Percentiles rank a stretch among this genome's conserved stretches.
These are phyloP conservation scores for Inga leiocalycina DNA, from an alignment of 306 rosid genomes.

Conservation along the genomic window DNA sequence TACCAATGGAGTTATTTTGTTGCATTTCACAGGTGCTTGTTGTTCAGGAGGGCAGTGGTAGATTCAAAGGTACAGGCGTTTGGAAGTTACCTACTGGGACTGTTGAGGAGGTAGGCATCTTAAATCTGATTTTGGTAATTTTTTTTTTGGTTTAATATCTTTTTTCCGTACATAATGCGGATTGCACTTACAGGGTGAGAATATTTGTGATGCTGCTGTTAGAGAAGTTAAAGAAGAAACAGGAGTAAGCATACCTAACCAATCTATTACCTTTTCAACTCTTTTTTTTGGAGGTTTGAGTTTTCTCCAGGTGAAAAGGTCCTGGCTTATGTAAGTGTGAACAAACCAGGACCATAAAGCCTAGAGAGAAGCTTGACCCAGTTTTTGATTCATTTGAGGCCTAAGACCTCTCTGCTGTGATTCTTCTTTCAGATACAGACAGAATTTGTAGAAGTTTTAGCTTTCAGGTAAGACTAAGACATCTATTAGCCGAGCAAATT, in stretches of 20 bases:
- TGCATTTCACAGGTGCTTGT: constrained; percentile 64
- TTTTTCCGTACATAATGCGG: background rate
- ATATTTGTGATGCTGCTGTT: constrained; percentile 68
- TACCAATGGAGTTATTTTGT: background rate
- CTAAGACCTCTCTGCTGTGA: constrained; percentile 22
- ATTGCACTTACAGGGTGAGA: constrained; percentile 66
- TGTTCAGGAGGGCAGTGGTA: constrained; percentile 73
- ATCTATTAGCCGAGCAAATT: background rate
- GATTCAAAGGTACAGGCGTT: constrained; percentile 59
- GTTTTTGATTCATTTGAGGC: constrained; percentile 10
- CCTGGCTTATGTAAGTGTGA: background rate
- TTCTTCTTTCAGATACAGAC: constrained; percentile 62
- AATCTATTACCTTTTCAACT: background rate
- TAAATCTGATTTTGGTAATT: background rate
- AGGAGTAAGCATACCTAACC: constrained; percentile 57
- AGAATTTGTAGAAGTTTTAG: constrained; percentile 76
- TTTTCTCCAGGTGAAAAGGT: background rate
- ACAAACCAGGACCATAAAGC: background rate
- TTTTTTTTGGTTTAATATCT: background rate
- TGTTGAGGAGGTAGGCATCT: constrained; percentile 63
- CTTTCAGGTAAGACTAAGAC: constrained; percentile 65
- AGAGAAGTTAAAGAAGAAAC: constrained; percentile 96
- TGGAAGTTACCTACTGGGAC: constrained; percentile 95
- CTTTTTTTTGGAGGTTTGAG: background rate
- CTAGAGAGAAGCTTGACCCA: background rate